Conservation (phyloP, 768 basidiomycete genomes). For the Termitomyces bulborhizus region DNA sequence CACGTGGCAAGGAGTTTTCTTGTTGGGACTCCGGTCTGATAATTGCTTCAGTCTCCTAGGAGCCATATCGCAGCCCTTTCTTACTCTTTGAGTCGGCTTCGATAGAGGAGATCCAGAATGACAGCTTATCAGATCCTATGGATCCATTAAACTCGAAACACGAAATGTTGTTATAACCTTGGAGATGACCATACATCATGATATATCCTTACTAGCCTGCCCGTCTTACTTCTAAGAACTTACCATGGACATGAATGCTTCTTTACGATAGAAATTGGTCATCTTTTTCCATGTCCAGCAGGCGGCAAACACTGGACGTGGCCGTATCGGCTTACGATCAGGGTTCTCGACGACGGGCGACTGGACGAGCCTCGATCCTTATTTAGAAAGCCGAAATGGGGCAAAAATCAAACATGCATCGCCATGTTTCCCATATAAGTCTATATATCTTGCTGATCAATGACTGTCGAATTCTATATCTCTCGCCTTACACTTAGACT, state of each 20-base stretch:
- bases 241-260: not conserved
- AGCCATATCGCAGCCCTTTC: no score
- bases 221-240: not conserved
- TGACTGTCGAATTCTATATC: not conserved
- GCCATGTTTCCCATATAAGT: slow-evolving; percentile 5
- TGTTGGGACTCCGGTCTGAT: no score
- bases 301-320: not conserved
- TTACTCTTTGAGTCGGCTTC: no score
- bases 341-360: slow-evolving; percentile 1
- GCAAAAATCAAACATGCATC: slow-evolving; percentile 9
- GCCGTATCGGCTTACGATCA: slow-evolving; percentile 1
- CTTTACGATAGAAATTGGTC: not conserved
- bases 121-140: no score
- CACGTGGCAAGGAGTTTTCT: no score
- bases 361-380: no score
- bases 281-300: not conserved
- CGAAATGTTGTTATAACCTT: not conserved
- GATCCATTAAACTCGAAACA: not conserved
- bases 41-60: no score
- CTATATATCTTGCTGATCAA: not conserved
- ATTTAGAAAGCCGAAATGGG: not conserved
- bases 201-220: not conserved
- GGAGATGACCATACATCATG: not conserved
- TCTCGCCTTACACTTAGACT: slow-evolving; percentile 2
- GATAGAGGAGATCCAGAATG: no score